Conservation (phyloP, 192 early-diverging fungal genomes). For the Obelidium mucronatum region DNA sequence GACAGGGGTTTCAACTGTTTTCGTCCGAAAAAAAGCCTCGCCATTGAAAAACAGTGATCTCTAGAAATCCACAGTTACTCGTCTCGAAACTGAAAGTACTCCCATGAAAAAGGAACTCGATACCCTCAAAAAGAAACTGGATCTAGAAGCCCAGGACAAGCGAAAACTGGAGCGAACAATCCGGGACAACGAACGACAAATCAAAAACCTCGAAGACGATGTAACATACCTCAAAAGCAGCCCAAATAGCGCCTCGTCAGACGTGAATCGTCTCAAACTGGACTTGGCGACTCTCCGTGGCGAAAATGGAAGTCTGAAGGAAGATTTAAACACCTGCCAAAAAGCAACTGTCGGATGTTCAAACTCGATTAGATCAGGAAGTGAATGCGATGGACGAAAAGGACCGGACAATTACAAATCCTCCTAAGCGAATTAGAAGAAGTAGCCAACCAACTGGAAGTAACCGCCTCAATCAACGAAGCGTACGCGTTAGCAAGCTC, state of each 20-base stretch:
- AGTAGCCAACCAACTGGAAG: conserved; percentile 50
- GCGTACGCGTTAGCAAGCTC: conserved; percentile 2
- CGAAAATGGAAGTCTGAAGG: conserved; percentile 33
- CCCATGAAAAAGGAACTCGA: conserved; percentile 19
- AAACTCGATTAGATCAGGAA: conserved; percentile 49
- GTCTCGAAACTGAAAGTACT: conserved; percentile 46
- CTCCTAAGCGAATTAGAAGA: conserved; percentile 56
- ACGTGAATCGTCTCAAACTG: conserved; percentile 48
- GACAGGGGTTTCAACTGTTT: neutral
- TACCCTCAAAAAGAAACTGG: conserved; percentile 17
- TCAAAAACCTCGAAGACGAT: conserved; percentile 23
- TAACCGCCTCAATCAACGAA: conserved; percentile 33
- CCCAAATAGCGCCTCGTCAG: neutral
- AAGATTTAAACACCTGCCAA: conserved; percentile 31
- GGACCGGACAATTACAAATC: conserved; percentile 54
- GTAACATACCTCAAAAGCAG: conserved; percentile 19
- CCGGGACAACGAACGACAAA: conserved; percentile 24
- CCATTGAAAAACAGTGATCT: too few relatives aligned
- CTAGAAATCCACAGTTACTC: conserved; percentile 41
- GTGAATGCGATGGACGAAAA: conserved; percentile 44
- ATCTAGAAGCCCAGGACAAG: conserved; percentile 1
- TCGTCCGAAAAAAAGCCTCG: too few relatives aligned
- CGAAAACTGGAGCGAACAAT: conserved; percentile 7
- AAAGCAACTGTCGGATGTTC: conserved; percentile 21
- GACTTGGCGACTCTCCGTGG: conserved; percentile 49